Conservation (phyloP, 495 filamentous ascomycete genomes). For the Aspergillus nidulans region DNA sequence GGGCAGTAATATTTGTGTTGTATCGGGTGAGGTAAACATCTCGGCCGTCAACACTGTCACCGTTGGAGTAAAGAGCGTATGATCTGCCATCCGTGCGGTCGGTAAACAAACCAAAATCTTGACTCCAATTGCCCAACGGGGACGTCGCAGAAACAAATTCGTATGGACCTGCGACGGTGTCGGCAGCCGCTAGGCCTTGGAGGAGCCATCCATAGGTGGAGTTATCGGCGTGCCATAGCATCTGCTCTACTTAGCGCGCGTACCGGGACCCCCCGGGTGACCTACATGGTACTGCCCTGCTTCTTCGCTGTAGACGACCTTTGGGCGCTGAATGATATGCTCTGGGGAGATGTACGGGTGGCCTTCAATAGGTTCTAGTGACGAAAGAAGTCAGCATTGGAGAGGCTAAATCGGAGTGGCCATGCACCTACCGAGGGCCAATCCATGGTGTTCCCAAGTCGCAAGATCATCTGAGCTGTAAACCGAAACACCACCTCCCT, state of each 20-base stretch:
- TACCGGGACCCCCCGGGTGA: too few species aligned
- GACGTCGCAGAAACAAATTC: conserved; percentile 23
- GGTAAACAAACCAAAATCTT: conserved; percentile 26
- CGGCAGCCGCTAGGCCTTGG: conserved; percentile 22
- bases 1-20: conserved; percentile 18
- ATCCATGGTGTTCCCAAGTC: conserved; percentile 19
- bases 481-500: conserved; percentile 23
- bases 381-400: not conserved
- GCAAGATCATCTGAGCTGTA: conserved; percentile 25
- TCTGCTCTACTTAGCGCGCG: conserved; percentile 3
- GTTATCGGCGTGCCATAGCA: conserved; percentile 29
- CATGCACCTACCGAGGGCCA: conserved; percentile 18
- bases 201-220: conserved; percentile 25
- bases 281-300: conserved; percentile 23
- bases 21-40: conserved; percentile 22
- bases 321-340: conserved; percentile 25
- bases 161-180: conserved; percentile 19
- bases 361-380: conserved; percentile 19
- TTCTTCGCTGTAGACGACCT: conserved; percentile 24
- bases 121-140: conserved; percentile 28
- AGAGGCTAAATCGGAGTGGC: not conserved
- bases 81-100: conserved; percentile 21
- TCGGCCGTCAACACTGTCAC: conserved; percentile 19
- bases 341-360: conserved; percentile 21
- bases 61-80: conserved; percentile 26